A percentile compares a stretch with the other conserved stretches of the same genome.
These are phyloP conservation scores for Hypoxylon fuscum DNA, from an alignment of 495 filamentous ascomycete species.

Conservation along the genomic window DNA sequence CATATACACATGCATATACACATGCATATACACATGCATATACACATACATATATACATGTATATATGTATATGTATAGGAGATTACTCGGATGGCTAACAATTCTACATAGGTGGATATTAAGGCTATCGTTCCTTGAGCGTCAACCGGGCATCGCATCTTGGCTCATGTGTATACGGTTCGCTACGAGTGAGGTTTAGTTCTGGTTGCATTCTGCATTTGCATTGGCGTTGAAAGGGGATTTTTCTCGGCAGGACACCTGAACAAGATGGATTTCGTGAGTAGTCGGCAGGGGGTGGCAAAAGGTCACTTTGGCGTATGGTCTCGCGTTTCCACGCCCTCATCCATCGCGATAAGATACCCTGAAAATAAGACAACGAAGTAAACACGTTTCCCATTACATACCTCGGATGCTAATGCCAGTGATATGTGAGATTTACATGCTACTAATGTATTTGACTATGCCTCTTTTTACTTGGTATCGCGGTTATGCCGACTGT, in stretches of 20 bases:
- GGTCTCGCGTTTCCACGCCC: slow-evolving; percentile 42
- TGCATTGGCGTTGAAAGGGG: slow-evolving; percentile 44
- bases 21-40: no score
- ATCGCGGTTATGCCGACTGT: no score
- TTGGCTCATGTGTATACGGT: slow-evolving; percentile 12
- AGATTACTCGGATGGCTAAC: slow-evolving; percentile 9
- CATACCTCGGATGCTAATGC: no score
- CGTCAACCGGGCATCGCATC: neutral
- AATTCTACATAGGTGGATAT: slow-evolving; percentile 37
- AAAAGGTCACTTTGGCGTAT: slow-evolving; percentile 45
- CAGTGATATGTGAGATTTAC: neutral
- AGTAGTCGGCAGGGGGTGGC: slow-evolving; percentile 35
- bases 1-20: no score
- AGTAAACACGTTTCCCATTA: no score
- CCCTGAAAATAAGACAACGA: slow-evolving; percentile 35
- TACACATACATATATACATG: no score
- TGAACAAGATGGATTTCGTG: slow-evolving; percentile 23
- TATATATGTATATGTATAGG: no score
- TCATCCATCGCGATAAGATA: slow-evolving; percentile 39
- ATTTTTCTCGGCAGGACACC: slow-evolving; percentile 11
- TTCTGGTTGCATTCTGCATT: slow-evolving; percentile 39
- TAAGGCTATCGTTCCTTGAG: slow-evolving; percentile 33
- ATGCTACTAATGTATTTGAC: neutral
- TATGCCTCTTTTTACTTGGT: no score
- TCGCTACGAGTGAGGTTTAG: slow-evolving; percentile 6